These are phyloP conservation scores for Talaromyces amestolkiae DNA, from an alignment of 2,329 filamentous ascomycete genomes.

Conservation along the genomic window DNA sequence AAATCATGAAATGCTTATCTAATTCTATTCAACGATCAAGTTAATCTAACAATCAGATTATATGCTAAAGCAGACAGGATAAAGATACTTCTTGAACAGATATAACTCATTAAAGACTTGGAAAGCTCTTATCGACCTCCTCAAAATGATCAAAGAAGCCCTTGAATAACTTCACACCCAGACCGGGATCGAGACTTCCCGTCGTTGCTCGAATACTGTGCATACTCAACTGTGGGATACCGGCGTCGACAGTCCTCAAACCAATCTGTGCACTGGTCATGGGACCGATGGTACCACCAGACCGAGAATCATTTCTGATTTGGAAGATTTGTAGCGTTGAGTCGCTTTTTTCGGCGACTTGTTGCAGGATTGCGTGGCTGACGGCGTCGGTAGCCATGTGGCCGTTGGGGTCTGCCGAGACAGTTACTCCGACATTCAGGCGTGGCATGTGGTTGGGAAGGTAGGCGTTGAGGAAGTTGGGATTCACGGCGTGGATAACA, in stretches of 20 bases:
- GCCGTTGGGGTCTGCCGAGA: conserved; percentile 81
- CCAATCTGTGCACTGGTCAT: conserved; percentile 80
- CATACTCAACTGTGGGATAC: conserved; percentile 90
- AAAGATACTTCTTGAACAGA: background rate
- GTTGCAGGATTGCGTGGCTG: conserved; percentile 74
- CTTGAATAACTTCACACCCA: conserved; percentile 85
- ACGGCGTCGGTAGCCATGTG: conserved; percentile 95
- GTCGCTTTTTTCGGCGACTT: conserved; percentile 71
- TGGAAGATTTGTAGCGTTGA: conserved; percentile 82
- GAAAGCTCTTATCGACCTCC: conserved; percentile 77
- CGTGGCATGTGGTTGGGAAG: conserved; percentile 81
- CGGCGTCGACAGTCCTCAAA: conserved; percentile 79
- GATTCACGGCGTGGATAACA: conserved; percentile 90
- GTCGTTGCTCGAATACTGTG: conserved; percentile 88
- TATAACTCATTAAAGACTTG: conserved; percentile 10
- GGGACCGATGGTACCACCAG: conserved; percentile 92
- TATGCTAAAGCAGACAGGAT: background rate
- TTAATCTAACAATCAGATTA: background rate
- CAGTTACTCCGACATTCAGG: conserved; percentile 80
- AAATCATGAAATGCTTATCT: background rate
- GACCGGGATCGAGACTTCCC: conserved; percentile 77
- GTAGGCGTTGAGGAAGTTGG: conserved; percentile 84
- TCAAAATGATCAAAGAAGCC: conserved; percentile 86
- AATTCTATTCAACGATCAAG: background rate
- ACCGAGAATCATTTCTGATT: conserved; percentile 87